Evolutionary conservation across 2,329 filamentous ascomycete genomes (phyloP).

Genomic region (Cryphonectria radicalis): DNA sequence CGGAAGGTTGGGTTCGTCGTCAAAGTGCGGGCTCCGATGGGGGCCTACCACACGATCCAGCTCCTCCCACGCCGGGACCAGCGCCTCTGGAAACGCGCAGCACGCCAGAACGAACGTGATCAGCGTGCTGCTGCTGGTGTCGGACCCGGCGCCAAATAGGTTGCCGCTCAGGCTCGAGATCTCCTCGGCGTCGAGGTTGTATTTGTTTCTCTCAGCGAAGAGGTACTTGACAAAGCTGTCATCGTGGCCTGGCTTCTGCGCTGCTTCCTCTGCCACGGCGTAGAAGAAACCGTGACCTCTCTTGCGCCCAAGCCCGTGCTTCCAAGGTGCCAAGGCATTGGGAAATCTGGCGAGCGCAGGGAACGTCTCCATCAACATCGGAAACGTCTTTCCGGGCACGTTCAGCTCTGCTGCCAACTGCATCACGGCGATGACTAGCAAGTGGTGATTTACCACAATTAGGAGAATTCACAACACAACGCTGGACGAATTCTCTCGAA

Average conservation of each 20-base stretch:
- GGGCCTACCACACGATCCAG: slow-evolving; percentile 55
- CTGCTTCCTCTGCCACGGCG: slow-evolving; percentile 54
- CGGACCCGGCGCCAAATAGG: slow-evolving; percentile 52
- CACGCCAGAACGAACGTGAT: slow-evolving; percentile 55
- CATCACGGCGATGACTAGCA: slow-evolving; percentile 57
- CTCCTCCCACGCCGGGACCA: slow-evolving; percentile 54
- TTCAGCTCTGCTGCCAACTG: slow-evolving; percentile 61
- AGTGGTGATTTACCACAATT: background rate
- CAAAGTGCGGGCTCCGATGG: slow-evolving; percentile 50
- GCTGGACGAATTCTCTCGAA: background rate
- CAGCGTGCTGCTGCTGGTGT: slow-evolving; percentile 53
- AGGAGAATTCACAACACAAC: too few species aligned
- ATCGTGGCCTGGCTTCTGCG: slow-evolving; percentile 42
- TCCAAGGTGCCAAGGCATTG: slow-evolving; percentile 54
- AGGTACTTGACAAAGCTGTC: slow-evolving; percentile 51
- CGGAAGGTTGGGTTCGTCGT: slow-evolving; percentile 53
- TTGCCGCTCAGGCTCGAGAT: slow-evolving; percentile 53
- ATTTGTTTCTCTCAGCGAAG: slow-evolving; percentile 51
- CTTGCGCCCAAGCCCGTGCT: slow-evolving; percentile 52
- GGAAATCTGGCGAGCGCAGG: slow-evolving; percentile 53
- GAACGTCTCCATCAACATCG: slow-evolving; percentile 62
- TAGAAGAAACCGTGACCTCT: slow-evolving; percentile 57
- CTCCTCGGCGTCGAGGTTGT: slow-evolving; percentile 49
- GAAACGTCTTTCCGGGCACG: slow-evolving; percentile 57
- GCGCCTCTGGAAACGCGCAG: slow-evolving; percentile 52